A percentile compares a stretch with the other conserved stretches of the same genome.
Conservation (phyloP, 192 early-diverging fungal species). For the Coemansia sp. region DNA sequence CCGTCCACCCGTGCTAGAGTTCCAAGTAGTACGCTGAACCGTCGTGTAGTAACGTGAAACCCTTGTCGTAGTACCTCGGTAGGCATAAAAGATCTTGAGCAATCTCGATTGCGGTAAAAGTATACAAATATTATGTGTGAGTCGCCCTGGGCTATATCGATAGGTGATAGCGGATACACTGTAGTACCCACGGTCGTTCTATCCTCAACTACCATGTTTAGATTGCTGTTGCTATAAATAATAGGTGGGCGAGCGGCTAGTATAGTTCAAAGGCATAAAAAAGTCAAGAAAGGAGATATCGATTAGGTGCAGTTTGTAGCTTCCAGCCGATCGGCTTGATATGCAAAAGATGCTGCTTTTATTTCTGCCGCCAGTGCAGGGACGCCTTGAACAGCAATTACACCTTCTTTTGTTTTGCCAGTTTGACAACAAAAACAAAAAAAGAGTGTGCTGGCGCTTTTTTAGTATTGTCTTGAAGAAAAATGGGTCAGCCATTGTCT, state of each 20-base stretch:
- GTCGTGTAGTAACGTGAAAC: not conserved
- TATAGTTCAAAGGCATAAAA: not conserved
- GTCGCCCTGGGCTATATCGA: slow-evolving; percentile 15
- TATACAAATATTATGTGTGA: slow-evolving; percentile 29
- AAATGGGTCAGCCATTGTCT: not conserved
- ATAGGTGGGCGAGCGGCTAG: not conserved
- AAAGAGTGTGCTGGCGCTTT: not conserved
- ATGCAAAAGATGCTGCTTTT: not conserved
- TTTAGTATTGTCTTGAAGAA: not conserved
- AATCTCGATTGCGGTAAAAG: slow-evolving; percentile 13
- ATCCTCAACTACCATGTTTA: not conserved
- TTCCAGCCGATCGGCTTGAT: not conserved
- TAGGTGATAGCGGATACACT: slow-evolving; percentile 9
- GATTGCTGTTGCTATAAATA: not conserved
- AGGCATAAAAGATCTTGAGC: slow-evolving; percentile 8
- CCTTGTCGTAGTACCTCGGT: slow-evolving; percentile 6
- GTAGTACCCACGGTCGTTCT: not conserved
- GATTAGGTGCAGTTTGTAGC: not conserved
- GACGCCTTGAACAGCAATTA: not conserved
- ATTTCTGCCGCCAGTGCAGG: not conserved
- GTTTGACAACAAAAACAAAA: slow-evolving; percentile 2
- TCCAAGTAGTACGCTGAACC: slow-evolving; percentile 19
- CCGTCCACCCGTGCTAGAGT: not conserved
- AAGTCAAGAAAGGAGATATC: not conserved
- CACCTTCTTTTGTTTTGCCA: not conserved